A percentile compares a stretch with the other conserved stretches of the same genome.
Evolutionary conservation across 305 asterid species (phyloP).

Genomic region (Fraxinus ornus): DNA sequence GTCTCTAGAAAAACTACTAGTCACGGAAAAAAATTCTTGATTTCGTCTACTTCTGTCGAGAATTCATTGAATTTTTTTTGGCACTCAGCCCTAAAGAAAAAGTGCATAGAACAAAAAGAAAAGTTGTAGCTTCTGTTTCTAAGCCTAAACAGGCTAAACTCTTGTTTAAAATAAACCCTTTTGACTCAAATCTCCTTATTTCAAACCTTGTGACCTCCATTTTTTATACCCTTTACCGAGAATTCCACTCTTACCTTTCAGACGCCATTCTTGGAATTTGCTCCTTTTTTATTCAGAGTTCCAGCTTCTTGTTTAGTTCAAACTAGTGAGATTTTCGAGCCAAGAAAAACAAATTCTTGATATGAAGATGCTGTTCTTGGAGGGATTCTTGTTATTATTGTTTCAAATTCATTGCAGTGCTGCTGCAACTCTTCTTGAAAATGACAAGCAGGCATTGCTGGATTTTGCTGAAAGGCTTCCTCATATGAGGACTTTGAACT

Average conservation of each 20-base stretch:
- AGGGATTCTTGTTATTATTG: conserved; percentile 32
- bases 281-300: conserved; percentile 31
- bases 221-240: conserved; percentile 37
- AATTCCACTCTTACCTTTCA: conserved; percentile 40
- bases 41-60: conserved; percentile 22
- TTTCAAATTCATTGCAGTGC: conserved; percentile 13
- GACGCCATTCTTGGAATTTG: conserved; percentile 52
- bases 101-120: conserved; percentile 52
- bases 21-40: conserved; percentile 3
- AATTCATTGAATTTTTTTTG: conserved; percentile 27
- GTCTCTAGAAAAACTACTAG: background rate
- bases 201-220: conserved; percentile 53
- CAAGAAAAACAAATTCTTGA: conserved; percentile 20
- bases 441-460: conserved; percentile 76
- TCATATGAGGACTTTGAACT: conserved; percentile 54
- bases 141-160: conserved; percentile 18
- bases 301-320: conserved; percentile 24
- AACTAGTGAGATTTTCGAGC: conserved; percentile 10
- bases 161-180: conserved; percentile 34
- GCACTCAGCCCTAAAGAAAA: conserved; percentile 38
- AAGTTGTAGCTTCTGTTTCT: conserved; percentile 37
- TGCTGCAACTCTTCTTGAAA: conserved; percentile 37
- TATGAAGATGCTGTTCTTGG: conserved; percentile 48
- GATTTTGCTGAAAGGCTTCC: conserved; percentile 50
- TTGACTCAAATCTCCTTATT: conserved; percentile 42